Percentiles rank a stretch among this genome's conserved stretches.
These are phyloP conservation scores for Chlorophyllum brunneum DNA, from an alignment of 768 basidiomycete genomes.

Conservation along the genomic window DNA sequence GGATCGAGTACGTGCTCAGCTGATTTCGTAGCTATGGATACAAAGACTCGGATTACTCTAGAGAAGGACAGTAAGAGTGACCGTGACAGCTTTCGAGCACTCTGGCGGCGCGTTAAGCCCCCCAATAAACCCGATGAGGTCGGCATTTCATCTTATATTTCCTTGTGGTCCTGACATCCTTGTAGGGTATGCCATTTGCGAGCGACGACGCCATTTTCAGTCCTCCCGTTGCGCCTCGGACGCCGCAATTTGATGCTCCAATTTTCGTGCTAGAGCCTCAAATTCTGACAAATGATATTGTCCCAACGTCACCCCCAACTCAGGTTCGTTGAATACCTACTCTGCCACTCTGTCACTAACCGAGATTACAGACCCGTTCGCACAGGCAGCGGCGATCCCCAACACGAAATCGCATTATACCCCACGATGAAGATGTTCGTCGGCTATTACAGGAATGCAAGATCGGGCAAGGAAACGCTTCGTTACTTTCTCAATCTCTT, in stretches of 20 bases:
- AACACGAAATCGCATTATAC: slow-evolving; percentile 44
- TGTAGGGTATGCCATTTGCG: slow-evolving; percentile 72
- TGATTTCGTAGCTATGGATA: neutral
- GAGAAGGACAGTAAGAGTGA: slow-evolving; percentile 23
- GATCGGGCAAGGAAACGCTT: slow-evolving; percentile 79
- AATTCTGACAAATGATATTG: slow-evolving; percentile 25
- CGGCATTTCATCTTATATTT: slow-evolving; percentile 15
- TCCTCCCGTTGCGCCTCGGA: slow-evolving; percentile 46
- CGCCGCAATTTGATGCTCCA: slow-evolving; percentile 30
- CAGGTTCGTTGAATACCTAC: slow-evolving; percentile 17
- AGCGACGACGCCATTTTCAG: slow-evolving; percentile 78
- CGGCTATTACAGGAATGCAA: slow-evolving; percentile 83
- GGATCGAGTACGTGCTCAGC: slow-evolving; percentile 30
- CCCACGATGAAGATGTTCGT: slow-evolving; percentile 81
- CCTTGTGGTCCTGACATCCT: neutral
- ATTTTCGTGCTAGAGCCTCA: slow-evolving; percentile 20
- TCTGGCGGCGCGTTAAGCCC: slow-evolving; percentile 82
- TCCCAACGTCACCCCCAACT: slow-evolving; percentile 22
- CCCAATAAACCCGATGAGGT: slow-evolving; percentile 80
- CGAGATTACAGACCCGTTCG: slow-evolving; percentile 13
- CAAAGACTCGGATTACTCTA: slow-evolving; percentile 1
- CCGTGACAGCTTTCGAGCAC: slow-evolving; percentile 54
- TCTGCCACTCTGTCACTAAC: neutral
- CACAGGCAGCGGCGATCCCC: slow-evolving; percentile 36
- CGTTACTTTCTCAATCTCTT: slow-evolving; percentile 67